Percentiles rank a stretch among this genome's conserved stretches.
These are phyloP conservation scores for Pichia sp. DNA, from an alignment of 1,139 yeast genomes.

Conservation along the genomic window DNA sequence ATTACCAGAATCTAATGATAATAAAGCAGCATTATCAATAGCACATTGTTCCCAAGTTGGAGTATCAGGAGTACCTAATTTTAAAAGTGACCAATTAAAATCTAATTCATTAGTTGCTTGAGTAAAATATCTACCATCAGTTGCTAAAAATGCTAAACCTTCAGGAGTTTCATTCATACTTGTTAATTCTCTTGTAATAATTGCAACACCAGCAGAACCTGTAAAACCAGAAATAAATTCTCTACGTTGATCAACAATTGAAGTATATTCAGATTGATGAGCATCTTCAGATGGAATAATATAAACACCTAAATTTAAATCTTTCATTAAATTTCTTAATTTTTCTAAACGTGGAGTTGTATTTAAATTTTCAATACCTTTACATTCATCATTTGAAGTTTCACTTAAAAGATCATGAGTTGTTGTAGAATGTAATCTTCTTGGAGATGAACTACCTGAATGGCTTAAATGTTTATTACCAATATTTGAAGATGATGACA, in stretches of 20 bases:
- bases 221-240: conserved; percentile 83
- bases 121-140: conserved; percentile 91
- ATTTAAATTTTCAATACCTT: conserved; percentile 24
- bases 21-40: conserved; percentile 53
- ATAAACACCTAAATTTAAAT: conserved; percentile 64
- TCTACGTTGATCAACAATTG: conserved; percentile 74
- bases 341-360: conserved; percentile 44
- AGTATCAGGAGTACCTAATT: conserved; percentile 63
- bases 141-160: conserved; percentile 73
- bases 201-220: conserved; percentile 93
- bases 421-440: background rate
- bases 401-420: background rate
- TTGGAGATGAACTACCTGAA: conserved; percentile 17
- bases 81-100: conserved; percentile 78
- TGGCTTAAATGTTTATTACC: conserved; percentile 1
- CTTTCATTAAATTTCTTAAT: conserved; percentile 61
- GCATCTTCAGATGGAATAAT: conserved; percentile 89
- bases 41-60: conserved; percentile 91
- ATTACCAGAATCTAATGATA: conserved; percentile 36
- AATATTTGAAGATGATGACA: conserved; percentile 12
- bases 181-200: conserved; percentile 67
- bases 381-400: background rate
- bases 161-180: conserved; percentile 52
- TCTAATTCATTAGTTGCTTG: conserved; percentile 89
- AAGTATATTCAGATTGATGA: conserved; percentile 88